Base-by-base conservation (phyloP, 495 filamentous ascomycete species). In the Neurospora sp. region DNA sequence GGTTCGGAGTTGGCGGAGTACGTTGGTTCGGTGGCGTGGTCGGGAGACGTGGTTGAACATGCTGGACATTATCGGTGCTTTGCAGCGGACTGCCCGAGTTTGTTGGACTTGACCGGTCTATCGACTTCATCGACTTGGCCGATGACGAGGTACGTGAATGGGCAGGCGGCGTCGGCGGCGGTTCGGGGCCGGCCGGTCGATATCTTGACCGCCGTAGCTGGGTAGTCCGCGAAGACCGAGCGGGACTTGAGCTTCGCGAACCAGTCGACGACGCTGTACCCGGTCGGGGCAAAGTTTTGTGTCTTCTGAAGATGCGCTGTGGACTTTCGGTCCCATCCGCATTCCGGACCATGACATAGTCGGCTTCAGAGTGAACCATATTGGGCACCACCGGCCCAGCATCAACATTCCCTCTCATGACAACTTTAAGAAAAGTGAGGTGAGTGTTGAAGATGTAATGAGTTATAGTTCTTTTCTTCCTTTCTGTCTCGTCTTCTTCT, bases 1-100 rank as follows among this genome's bases (percentile, higher is more conserved):
- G 87, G 44, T 93, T 91, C 12, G 91, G 91, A 10, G 81, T 94
- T 20, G 90, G 91, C 31, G 91, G 92, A 73, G 89, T 91, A 69
- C 87, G 86, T 71, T 90, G 88, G 75, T 87, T 86, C 41, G 86
- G 83, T 40, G 89, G 89, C 7, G 90, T 92, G 71, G 83, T 78
- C 70, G 86, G 86, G 1, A 81, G 75, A 27, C 69, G 75, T 69
- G 80, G 71, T 40, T 74, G 70, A 39, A 74, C 70, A 20, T 46
- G 35, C 38, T 71, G 31, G 9, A 73, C 75, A 69, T 77, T 78
- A 40, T 80, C 75, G 70, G 75, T 74, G 72, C 80, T 83, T 46
- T 75, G 78, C 75, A 77, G 74, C 66, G 79, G 79, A 70, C 61
- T 83, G 66, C 75, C 79, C 40, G 79, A 78, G 69, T 77, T 73